phyloP scores from a whole-genome alignment of 768 basidiomycete species.

The Boletus patriciae region DNA sequence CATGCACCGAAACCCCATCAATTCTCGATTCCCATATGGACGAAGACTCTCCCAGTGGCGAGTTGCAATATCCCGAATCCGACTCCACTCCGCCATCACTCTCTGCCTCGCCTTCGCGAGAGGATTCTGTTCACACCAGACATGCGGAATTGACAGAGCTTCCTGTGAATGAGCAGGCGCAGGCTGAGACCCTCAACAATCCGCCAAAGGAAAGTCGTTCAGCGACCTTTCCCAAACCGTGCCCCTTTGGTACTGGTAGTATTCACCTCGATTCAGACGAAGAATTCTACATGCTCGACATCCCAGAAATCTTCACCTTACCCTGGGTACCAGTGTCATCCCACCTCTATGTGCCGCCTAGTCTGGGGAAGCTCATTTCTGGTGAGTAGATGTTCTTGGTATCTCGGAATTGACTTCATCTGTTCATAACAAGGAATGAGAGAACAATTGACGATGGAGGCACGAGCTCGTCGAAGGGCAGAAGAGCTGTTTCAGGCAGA shows the following conservation, averaged over 20 bases:
- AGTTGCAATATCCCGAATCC: neutral
- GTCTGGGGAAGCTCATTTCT: slow-evolving; percentile 36
- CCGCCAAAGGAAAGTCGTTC: neutral
- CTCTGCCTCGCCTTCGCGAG: neutral
- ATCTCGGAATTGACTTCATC: slow-evolving; percentile 1
- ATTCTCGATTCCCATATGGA: neutral
- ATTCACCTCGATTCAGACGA: slow-evolving; percentile 5
- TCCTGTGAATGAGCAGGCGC: neutral
- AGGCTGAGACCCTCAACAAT: neutral
- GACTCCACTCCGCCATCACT: neutral
- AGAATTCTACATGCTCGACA: slow-evolving; percentile 37
- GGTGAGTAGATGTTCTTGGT: slow-evolving; percentile 24
- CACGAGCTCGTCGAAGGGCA: slow-evolving; percentile 34
- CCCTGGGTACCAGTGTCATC: slow-evolving; percentile 35
- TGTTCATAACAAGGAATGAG: slow-evolving; percentile 30
- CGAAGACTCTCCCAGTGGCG: neutral
- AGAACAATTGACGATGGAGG: slow-evolving; percentile 32
- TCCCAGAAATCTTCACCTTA: slow-evolving; percentile 32
- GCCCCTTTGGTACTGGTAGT: neutral
- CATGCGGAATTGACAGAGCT: neutral
- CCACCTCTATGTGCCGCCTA: slow-evolving; percentile 37
- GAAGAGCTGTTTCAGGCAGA: slow-evolving; percentile 36
- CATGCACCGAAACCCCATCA: neutral
- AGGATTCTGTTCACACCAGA: neutral
- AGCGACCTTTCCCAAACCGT: neutral